Evolutionary conservation across 345 rosid genomes (phyloP), one percentile per base, ranked within the genome.

Genomic region (Citropsis articulata): DNA sequence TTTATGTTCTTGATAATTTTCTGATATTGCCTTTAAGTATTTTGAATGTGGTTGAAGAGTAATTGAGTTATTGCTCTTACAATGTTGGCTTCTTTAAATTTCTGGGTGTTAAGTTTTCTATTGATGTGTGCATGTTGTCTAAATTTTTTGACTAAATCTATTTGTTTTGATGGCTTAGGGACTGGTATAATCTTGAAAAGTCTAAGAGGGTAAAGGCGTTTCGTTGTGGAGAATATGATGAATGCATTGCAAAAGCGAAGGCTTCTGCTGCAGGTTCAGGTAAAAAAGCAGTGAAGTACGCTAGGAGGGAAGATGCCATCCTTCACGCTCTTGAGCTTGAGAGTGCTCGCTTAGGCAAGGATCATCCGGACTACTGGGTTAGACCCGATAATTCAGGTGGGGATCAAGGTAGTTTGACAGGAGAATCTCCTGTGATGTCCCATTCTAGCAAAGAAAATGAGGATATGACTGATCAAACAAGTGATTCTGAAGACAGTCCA

Each of bases 181-280:
- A 94, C 75, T 97, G 98, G 98, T 94, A 97, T 86, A 84, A 90
- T 85, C 96, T 97, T 73, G 99, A 97, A 74, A 93, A 92, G 77
- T 94, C 98, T 9, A 94, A 94, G 89, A 85, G 88, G 74, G 98
- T 97, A 80, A 97, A 97, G 90, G 91, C 98, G 2, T 97, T 97
- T 84, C 97, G 99, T 22, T 97, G 99, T 83, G 98, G 96, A 75
- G 99, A 94, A 70, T 97, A 93, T 82, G 95, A 90, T 67, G 84
- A 84, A 77, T 91, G 91, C 83, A 94, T 97, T 55, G 90, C 88
- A 69, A 97, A 90, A 78, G 99, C 98, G 65, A 97, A 89, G 85
- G 94, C 91, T 70, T 83, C 93, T 30, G 98, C 90, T 9, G 92
- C 91, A 21, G 81, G 77, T 80, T 90, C 92, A 45, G 90, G 84